phyloP scores from a whole-genome alignment of 495 filamentous ascomycete species.

The Penicillium lividum region DNA sequence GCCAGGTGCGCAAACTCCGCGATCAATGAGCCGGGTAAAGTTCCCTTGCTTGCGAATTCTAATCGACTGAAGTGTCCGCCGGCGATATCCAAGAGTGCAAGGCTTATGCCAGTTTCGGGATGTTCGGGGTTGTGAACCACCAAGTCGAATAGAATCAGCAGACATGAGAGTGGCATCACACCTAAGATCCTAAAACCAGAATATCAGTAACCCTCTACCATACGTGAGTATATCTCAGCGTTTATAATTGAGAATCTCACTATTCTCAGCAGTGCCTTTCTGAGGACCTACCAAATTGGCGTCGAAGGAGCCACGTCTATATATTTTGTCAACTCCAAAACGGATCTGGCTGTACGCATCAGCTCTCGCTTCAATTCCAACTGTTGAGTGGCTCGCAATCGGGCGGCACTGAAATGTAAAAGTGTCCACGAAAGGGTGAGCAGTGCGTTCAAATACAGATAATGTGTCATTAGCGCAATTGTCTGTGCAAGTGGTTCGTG shows the following conservation, averaged over 20 bases:
- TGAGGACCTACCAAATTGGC: constrained; percentile 15
- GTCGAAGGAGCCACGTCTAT: constrained; percentile 24
- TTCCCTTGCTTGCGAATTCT: constrained; percentile 33
- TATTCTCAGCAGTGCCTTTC: no score
- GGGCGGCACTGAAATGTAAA: constrained; percentile 11
- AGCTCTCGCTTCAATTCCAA: constrained; percentile 15
- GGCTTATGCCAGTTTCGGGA: constrained; percentile 29
- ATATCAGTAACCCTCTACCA: no score
- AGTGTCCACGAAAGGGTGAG: constrained; percentile 22
- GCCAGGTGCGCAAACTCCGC: constrained; percentile 37
- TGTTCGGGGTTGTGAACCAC: constrained; percentile 37
- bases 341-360: constrained; percentile 16
- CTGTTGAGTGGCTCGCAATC: constrained; percentile 6
- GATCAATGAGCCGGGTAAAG: constrained; percentile 32
- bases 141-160: constrained; percentile 39
- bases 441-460: constrained; percentile 19
- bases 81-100: constrained; percentile 35
- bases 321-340: constrained; percentile 23
- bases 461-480: constrained; percentile 19
- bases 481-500: constrained; percentile 9
- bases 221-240: no score
- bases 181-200: not conserved
- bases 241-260: no score
- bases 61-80: constrained; percentile 36
- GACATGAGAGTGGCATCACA: constrained; percentile 29